A percentile compares a stretch with the other conserved stretches of the same genome.
phyloP scores from a whole-genome alignment of 202 grass and related monocot genomes.

The Alloteropsis angusta region DNA sequence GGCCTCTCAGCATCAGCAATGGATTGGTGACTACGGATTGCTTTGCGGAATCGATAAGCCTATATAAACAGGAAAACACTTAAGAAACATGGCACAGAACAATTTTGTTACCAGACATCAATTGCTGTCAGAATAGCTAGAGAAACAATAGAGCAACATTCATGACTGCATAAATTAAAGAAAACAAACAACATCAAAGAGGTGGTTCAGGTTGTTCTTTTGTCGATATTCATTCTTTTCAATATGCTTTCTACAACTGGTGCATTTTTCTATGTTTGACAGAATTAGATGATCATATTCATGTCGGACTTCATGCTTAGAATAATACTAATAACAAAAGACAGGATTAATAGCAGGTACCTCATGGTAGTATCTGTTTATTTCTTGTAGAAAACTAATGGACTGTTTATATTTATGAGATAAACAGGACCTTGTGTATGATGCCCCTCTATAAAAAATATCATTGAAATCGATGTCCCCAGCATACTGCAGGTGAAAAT shows the following conservation, averaged over 20 bases:
- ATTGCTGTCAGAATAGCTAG: not conserved
- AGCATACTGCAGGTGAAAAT: constrained; percentile 31
- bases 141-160: not conserved
- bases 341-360: constrained; percentile 6
- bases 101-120: not conserved
- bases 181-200: not conserved
- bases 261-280: not conserved
- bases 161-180: not conserved
- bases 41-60: constrained; percentile 40
- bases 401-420: constrained; percentile 24
- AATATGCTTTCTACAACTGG: not conserved
- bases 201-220: not conserved
- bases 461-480: constrained; percentile 22
- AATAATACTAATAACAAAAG: constrained; percentile 1
- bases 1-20: constrained; percentile 15
- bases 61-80: not conserved
- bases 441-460: constrained; percentile 17
- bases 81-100: not conserved
- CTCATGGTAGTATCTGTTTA: constrained; percentile 34
- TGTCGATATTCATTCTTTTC: not conserved
- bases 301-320: not conserved
- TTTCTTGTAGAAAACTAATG: constrained; percentile 22
- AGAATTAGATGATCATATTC: not conserved
- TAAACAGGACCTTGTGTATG: constrained; percentile 19
- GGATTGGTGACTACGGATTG: not conserved